These are phyloP conservation scores for Pholiota molesta DNA, from an alignment of 768 basidiomycete genomes.

Conservation along the genomic window DNA sequence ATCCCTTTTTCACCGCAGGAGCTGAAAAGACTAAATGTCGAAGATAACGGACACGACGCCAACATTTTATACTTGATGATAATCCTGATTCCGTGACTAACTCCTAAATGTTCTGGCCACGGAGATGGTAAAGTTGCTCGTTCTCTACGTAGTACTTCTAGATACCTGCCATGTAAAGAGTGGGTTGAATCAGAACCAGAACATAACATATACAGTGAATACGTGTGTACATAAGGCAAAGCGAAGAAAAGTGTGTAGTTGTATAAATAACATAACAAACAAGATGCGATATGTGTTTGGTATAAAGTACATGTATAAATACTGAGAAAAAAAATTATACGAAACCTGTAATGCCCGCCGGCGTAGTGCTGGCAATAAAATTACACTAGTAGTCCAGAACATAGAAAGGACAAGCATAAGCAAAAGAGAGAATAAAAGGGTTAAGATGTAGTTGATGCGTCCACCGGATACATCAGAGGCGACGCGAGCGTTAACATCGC, in stretches of 20 bases:
- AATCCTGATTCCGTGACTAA: too few species aligned
- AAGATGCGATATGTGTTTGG: not conserved
- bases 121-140: too few species aligned
- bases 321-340: not conserved
- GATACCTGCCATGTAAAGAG: too few species aligned
- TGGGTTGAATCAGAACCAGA: too few species aligned
- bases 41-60: too few species aligned
- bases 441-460: too few species aligned
- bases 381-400: not conserved
- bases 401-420: not conserved
- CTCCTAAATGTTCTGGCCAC: too few species aligned
- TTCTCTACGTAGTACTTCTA: too few species aligned
- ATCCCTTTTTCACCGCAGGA: too few species aligned
- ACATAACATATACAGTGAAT: too few species aligned
- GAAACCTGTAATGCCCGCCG: not conserved
- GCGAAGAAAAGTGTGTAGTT: not conserved
- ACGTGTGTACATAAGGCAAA: not conserved
- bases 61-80: too few species aligned
- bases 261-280: constrained; percentile 2
- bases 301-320: not conserved
- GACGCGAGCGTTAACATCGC: constrained; percentile 47
- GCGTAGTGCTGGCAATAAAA: not conserved
- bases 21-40: too few species aligned
- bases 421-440: not conserved
- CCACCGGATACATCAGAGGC: not conserved